A percentile compares a stretch with the other conserved stretches of the same genome.
phyloP scores from a whole-genome alignment of 192 early-diverging fungal genomes.

The Mortierella antarctica region DNA sequence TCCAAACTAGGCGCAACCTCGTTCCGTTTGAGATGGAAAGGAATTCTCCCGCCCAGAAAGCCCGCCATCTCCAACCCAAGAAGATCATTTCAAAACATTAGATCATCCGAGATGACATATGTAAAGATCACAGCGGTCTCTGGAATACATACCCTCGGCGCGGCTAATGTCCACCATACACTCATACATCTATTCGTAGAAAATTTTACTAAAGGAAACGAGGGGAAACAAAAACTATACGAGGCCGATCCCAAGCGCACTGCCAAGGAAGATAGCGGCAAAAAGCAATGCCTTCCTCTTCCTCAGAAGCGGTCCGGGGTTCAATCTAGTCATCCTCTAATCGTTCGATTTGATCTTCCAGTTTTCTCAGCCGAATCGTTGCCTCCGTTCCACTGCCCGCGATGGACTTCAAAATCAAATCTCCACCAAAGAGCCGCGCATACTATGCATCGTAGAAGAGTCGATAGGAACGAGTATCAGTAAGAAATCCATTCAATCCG shows the following conservation, averaged over 20 bases:
- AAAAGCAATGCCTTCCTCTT: too few relatives aligned
- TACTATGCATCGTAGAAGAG: conserved; percentile 9
- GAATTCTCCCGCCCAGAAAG: conserved; percentile 1
- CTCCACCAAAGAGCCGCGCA: conserved; percentile 43
- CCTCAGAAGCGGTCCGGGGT: neutral
- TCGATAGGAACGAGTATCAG: neutral
- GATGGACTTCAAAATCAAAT: conserved; percentile 26
- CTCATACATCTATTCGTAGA: too few relatives aligned
- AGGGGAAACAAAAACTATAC: too few relatives aligned
- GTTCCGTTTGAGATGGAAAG: conserved; percentile 8
- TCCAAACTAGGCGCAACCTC: neutral
- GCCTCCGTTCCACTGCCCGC: conserved; percentile 35
- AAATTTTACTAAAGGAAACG: too few relatives aligned
- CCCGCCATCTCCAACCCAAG: neutral
- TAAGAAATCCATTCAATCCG: neutral
- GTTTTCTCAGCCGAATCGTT: conserved; percentile 14
- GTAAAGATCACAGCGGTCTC: too few relatives aligned
- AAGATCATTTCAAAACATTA: too few relatives aligned
- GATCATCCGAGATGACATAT: too few relatives aligned
- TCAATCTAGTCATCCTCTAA: conserved; percentile 3
- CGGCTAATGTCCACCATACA: too few relatives aligned
- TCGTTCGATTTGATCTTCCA: conserved; percentile 43
- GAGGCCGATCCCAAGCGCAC: too few relatives aligned
- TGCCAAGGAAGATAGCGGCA: too few relatives aligned
- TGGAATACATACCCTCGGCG: too few relatives aligned